phyloP scores from a whole-genome alignment of 2,329 filamentous ascomycete species.

The Davidsoniella neocaledoniae region DNA sequence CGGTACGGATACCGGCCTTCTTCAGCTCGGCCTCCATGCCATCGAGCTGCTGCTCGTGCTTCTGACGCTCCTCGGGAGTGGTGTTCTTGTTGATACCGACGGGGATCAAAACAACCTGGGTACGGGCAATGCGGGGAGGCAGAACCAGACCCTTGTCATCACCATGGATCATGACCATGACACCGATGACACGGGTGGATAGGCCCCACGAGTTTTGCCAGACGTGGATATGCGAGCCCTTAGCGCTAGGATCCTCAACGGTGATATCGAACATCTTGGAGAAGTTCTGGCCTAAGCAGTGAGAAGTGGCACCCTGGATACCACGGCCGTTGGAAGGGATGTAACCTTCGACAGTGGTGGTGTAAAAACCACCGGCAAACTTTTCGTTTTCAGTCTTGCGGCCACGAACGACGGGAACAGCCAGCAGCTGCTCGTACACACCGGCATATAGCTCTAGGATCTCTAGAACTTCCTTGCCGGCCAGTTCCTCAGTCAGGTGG shows the following conservation, averaged over 20 bases:
- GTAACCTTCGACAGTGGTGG: slow-evolving; percentile 91
- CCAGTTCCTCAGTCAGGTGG: slow-evolving; percentile 68
- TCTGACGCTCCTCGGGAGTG: slow-evolving; percentile 58
- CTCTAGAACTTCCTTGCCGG: slow-evolving; percentile 72
- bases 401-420: slow-evolving; percentile 86
- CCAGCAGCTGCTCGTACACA: slow-evolving; percentile 85
- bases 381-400: slow-evolving; percentile 96
- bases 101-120: slow-evolving; percentile 75
- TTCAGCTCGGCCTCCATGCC: slow-evolving; percentile 52
- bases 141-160: slow-evolving; percentile 92
- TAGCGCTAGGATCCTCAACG: slow-evolving; percentile 76
- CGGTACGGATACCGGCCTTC: slow-evolving; percentile 57
- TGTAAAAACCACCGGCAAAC: slow-evolving; percentile 93
- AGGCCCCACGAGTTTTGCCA: slow-evolving; percentile 99
- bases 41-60: slow-evolving; percentile 60
- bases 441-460: slow-evolving; percentile 87
- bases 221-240: slow-evolving; percentile 66
- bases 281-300: slow-evolving; percentile 94
- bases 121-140: slow-evolving; percentile 74
- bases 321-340: slow-evolving; percentile 90
- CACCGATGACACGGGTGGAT: slow-evolving; percentile 89
- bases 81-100: slow-evolving; percentile 87
- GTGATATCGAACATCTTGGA: slow-evolving; percentile 99
- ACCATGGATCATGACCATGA: slow-evolving; percentile 97
- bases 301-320: slow-evolving; percentile 90